phyloP scores from a whole-genome alignment of 106 monocot genomes.

The Gastrodia elata region DNA sequence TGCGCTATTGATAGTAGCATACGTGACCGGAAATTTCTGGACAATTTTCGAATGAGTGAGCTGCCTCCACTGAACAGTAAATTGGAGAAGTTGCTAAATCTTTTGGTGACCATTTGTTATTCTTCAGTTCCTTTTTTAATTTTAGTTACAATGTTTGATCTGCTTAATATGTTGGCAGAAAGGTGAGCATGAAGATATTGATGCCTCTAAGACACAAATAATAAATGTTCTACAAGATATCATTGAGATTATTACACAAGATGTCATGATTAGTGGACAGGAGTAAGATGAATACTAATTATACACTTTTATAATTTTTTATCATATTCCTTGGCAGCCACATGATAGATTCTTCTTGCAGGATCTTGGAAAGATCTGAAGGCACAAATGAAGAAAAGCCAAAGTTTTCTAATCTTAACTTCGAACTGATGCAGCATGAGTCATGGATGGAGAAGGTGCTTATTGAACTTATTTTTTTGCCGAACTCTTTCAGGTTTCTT shows the following conservation, averaged over 20 bases:
- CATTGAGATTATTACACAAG: conserved; percentile 85
- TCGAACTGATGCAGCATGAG: conserved; percentile 32
- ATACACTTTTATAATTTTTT: not conserved
- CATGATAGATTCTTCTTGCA: conserved; percentile 8
- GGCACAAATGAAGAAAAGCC: conserved; percentile 14
- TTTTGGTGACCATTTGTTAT: conserved; percentile 43
- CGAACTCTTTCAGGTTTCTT: not conserved
- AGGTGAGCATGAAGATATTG: conserved; percentile 39
- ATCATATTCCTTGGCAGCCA: not conserved
- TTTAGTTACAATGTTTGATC: not conserved
- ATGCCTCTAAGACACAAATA: conserved; percentile 50
- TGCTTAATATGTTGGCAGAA: conserved; percentile 22
- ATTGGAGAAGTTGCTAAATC: conserved; percentile 68
- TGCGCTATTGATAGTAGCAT: conserved; percentile 35
- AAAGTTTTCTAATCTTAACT: conserved; percentile 58
- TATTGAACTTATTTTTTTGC: not conserved
- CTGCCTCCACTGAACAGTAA: conserved; percentile 73
- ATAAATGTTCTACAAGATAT: conserved; percentile 93
- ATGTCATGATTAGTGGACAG: conserved; percentile 56
- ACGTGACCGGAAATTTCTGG: conserved; percentile 33
- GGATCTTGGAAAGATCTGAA: conserved; percentile 20
- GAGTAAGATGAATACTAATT: conserved; percentile 21
- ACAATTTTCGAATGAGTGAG: conserved; percentile 64
- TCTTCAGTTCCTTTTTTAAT: not conserved
- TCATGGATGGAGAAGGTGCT: conserved; percentile 78